Conservation (phyloP, 768 basidiomycete species). For the Suillus sp. region DNA sequence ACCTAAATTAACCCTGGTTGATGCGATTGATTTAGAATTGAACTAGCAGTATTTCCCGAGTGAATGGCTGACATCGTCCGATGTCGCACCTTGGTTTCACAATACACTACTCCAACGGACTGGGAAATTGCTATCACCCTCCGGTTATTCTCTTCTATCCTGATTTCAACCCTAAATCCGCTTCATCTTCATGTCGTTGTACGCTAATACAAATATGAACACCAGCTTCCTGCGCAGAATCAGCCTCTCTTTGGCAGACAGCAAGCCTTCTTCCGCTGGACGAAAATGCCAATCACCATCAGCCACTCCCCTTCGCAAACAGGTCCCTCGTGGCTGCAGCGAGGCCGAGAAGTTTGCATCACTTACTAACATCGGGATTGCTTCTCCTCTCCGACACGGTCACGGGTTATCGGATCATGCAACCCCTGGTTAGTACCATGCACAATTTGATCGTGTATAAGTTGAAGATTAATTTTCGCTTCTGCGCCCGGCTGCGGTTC, state of each 20-base stretch:
- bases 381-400: conserved; percentile 26
- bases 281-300: conserved; percentile 22
- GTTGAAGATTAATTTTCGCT: conserved; percentile 24
- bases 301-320: conserved; percentile 27
- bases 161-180: neutral
- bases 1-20: neutral
- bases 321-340: conserved; percentile 30
- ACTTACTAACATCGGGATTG: conserved; percentile 37
- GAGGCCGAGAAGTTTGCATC: conserved; percentile 35
- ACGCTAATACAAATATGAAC: conserved; percentile 33
- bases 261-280: conserved; percentile 17
- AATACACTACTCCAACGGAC: neutral
- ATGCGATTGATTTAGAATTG: neutral
- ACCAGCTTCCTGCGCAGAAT: conserved; percentile 21
- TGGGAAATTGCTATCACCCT: neutral
- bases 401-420: conserved; percentile 27
- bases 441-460: conserved; percentile 17
- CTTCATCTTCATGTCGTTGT: conserved; percentile 26
- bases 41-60: neutral
- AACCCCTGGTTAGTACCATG: conserved; percentile 32
- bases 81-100: neutral
- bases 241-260: conserved; percentile 22
- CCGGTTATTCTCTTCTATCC: neutral
- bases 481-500: conserved; percentile 22
- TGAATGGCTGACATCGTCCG: neutral